Percentiles rank a stretch among this genome's conserved stretches.
Conservation (phyloP, 208 protist genomes). For the Trypanosoma cruzi region DNA sequence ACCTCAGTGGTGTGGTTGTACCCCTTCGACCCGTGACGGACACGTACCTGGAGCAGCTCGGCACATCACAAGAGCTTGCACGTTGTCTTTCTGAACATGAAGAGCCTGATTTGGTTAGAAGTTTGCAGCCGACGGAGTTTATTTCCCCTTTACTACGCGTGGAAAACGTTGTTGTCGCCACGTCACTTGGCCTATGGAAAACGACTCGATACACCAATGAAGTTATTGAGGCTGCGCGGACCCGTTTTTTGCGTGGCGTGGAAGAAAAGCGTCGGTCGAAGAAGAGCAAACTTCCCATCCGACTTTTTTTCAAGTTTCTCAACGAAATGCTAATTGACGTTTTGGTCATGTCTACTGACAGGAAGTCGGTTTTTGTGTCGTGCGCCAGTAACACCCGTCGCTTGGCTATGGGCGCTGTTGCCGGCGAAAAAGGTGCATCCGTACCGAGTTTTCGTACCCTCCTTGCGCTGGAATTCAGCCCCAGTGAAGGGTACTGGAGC, state of each 20-base stretch:
- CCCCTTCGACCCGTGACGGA: constrained; percentile 32
- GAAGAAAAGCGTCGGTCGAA: constrained; percentile 15
- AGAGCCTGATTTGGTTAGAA: background rate
- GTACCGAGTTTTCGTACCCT: constrained; percentile 16
- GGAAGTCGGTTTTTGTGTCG: background rate
- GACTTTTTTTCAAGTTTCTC: constrained; percentile 27
- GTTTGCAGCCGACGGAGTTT: constrained; percentile 44
- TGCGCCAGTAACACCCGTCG: background rate
- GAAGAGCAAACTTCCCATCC: constrained; percentile 25
- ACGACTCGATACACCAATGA: constrained; percentile 59
- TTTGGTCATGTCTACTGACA: constrained; percentile 20
- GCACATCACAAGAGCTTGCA: background rate
- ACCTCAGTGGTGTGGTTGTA: constrained; percentile 14
- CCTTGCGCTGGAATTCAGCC: constrained; percentile 58
- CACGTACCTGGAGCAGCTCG: constrained; percentile 25
- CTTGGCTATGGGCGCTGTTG: background rate
- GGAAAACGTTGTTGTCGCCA: constrained; percentile 55
- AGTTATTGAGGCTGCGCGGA: constrained; percentile 34
- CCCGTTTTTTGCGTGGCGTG: constrained; percentile 35
- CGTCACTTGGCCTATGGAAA: constrained; percentile 60
- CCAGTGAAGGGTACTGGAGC: constrained; percentile 41
- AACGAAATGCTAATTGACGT: constrained; percentile 27
- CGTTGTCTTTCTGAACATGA: background rate
- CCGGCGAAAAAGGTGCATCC: background rate
- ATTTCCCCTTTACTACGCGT: constrained; percentile 35